Evolutionary conservation across 2,329 filamentous ascomycete species (phyloP).

Genomic region (Colletotrichum chlorophyti): DNA sequence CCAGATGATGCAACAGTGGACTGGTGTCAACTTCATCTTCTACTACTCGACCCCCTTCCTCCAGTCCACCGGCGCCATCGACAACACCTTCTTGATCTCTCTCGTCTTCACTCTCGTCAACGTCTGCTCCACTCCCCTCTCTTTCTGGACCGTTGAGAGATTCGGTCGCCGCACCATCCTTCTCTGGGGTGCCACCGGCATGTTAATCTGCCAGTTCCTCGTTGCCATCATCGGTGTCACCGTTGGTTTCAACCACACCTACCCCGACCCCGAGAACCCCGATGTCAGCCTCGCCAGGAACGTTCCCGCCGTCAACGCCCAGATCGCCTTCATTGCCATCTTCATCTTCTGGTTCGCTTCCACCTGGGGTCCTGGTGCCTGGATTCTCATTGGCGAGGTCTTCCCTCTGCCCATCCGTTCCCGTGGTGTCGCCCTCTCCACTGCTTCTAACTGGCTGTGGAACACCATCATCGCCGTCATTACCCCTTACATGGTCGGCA

Average conservation of each 20-base stretch:
- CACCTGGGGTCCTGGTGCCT: constrained; percentile 85
- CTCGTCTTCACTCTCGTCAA: constrained; percentile 90
- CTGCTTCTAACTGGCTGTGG: constrained; percentile 92
- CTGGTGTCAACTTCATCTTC: constrained; percentile 93
- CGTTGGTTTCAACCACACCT: constrained; percentile 58
- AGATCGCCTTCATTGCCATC: constrained; percentile 89
- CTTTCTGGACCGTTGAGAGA: constrained; percentile 85
- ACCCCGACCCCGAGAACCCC: constrained; percentile 50
- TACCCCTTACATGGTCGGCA: constrained; percentile 73
- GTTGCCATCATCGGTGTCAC: constrained; percentile 78
- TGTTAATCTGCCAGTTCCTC: constrained; percentile 88
- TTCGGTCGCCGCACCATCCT: constrained; percentile 83
- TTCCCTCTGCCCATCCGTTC: constrained; percentile 90
- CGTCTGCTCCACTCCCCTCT: constrained; percentile 82
- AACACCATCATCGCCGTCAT: constrained; percentile 77
- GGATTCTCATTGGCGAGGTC: constrained; percentile 87
- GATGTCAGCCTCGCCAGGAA: constrained; percentile 57
- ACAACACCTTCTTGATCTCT: constrained; percentile 81
- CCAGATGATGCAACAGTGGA: constrained; percentile 84
- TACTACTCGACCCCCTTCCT: constrained; percentile 89
- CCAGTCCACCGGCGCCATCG: constrained; percentile 76
- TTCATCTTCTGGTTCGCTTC: constrained; percentile 93
- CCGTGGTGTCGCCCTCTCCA: constrained; percentile 85
- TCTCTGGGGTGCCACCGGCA: constrained; percentile 78
- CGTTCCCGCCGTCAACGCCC: constrained; percentile 65